Evolutionary conservation across 2,329 filamentous ascomycete species (phyloP).

Genomic region (Plenodomus tracheiphilus): DNA sequence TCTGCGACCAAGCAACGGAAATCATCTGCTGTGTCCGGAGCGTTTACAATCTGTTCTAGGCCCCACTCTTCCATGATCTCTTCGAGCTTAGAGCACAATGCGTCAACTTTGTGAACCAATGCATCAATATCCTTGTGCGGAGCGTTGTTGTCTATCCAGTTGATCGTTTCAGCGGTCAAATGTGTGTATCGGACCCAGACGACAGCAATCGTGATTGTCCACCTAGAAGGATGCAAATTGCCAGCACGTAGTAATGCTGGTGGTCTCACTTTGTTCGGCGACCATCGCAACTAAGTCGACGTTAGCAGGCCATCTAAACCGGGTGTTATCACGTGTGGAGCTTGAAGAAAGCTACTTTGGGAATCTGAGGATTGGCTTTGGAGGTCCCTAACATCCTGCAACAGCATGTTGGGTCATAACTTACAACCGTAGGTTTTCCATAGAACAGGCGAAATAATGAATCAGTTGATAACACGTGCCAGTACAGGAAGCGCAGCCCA

Average conservation of each 20-base stretch:
- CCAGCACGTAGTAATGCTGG: slow-evolving; percentile 19
- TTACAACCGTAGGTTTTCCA: slow-evolving; percentile 24
- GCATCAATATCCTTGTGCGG: slow-evolving; percentile 1
- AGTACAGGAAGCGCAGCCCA: slow-evolving; percentile 23
- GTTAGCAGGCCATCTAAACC: background rate
- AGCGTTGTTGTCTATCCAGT: slow-evolving; percentile 17
- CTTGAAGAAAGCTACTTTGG: background rate
- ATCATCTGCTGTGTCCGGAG: background rate
- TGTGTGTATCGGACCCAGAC: slow-evolving; percentile 27
- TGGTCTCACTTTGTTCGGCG: slow-evolving; percentile 20
- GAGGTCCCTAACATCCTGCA: slow-evolving; percentile 1
- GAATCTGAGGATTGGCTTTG: background rate
- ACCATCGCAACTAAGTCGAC: slow-evolving; percentile 16
- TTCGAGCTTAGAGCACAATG: slow-evolving; percentile 22
- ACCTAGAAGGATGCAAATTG: slow-evolving; percentile 23
- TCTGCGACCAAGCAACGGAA: slow-evolving; percentile 27
- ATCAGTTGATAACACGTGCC: slow-evolving; percentile 28
- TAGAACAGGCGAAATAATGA: slow-evolving; percentile 33
- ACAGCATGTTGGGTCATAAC: background rate
- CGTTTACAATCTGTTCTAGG: slow-evolving; percentile 17
- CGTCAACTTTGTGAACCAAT: slow-evolving; percentile 15
- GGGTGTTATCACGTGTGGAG: background rate
- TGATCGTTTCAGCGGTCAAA: slow-evolving; percentile 22
- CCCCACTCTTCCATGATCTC: slow-evolving; percentile 26
- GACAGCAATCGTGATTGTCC: slow-evolving; percentile 17